Conservation (phyloP, 2,329 filamentous ascomycete genomes). For the Paraphoma chrysanthemicola region DNA sequence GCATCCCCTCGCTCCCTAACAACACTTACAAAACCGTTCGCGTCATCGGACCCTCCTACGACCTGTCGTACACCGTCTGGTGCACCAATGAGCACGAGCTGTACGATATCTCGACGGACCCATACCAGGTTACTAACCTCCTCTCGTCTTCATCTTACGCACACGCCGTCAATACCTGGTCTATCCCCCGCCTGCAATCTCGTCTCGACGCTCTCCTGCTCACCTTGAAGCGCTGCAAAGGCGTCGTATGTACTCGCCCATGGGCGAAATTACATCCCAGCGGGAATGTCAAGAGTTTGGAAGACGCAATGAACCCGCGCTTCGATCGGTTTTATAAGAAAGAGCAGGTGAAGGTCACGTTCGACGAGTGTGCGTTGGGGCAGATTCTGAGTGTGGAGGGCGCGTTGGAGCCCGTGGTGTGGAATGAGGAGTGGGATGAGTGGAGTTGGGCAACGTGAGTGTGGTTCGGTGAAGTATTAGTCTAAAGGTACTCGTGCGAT, state of each 20-base stretch:
- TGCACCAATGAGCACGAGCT: constrained; percentile 73
- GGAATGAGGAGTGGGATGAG: constrained; percentile 23
- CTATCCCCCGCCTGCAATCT: constrained; percentile 12
- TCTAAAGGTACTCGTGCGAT: no score
- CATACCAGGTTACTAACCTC: constrained; percentile 34
- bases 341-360: constrained; percentile 60
- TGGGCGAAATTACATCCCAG: constrained; percentile 65
- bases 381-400: constrained; percentile 66
- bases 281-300: constrained; percentile 59
- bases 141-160: constrained; percentile 33
- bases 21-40: constrained; percentile 70
- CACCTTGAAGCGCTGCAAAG: constrained; percentile 68
- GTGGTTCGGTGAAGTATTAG: no score
- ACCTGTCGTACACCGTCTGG: constrained; percentile 72
- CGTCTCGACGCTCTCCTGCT: constrained; percentile 64
- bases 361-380: constrained; percentile 62
- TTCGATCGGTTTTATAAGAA: constrained; percentile 63
- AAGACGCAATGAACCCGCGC: constrained; percentile 56
- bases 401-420: constrained; percentile 21
- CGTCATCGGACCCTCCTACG: constrained; percentile 62
- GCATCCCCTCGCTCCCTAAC: constrained; percentile 25
- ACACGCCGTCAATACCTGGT: constrained; percentile 10
- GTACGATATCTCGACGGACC: constrained; percentile 65
- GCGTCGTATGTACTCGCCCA: constrained; percentile 60
- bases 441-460: constrained; percentile 20